Evolutionary conservation across 2,329 filamentous ascomycete species (phyloP), one percentile per base, ranked within the genome.

Genomic region (Colletotrichum orbiculare): DNA sequence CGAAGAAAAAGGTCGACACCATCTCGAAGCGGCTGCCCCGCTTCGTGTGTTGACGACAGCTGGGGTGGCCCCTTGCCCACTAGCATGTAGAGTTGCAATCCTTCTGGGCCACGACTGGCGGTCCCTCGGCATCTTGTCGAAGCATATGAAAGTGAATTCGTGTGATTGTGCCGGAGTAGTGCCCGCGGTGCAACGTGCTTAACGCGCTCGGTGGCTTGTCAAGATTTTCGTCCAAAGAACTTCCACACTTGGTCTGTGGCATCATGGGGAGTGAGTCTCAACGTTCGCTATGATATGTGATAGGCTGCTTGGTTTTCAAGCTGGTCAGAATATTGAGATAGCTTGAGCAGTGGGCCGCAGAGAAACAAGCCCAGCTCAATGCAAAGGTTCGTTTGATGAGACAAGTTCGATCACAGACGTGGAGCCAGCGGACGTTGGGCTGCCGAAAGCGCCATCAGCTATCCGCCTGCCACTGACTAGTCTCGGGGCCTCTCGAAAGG

Each of bases 1-100:
- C 67, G 67, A 65, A 25, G 57, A 61, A 64, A 38, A 60, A 56
- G 49, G 53, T 68, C 45, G 60, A 68, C 67, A 68, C 67, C 67
- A 66, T 65, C 64, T 67, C 42, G 45, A 67, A 60, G 60, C 56
- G 45, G 60, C 13, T 52, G 53, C 59, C 67, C 67, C 67, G 67
- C 67, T 65, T 62, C 50, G 58, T 64, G 57, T 60, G 59, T 64
- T 45, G 43, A 66, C 15, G 52, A 53, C 58, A 56, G 41, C 58
- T 62, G 39, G 58, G 58, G 63, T 60, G 45, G 17, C 41, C 50
- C 57, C 49, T 62, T 62, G 63, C 53, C 47, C 15, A 37, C 52
- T 25, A 66, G 52, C 52, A 62, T n/a, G 41, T 52, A 56, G 58
- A 56, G 52, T 65, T 57, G 52, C 58, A 65, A 57, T 53, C 41